phyloP scores from a whole-genome alignment of 345 rosid genomes.

The Cardamine occulta region DNA sequence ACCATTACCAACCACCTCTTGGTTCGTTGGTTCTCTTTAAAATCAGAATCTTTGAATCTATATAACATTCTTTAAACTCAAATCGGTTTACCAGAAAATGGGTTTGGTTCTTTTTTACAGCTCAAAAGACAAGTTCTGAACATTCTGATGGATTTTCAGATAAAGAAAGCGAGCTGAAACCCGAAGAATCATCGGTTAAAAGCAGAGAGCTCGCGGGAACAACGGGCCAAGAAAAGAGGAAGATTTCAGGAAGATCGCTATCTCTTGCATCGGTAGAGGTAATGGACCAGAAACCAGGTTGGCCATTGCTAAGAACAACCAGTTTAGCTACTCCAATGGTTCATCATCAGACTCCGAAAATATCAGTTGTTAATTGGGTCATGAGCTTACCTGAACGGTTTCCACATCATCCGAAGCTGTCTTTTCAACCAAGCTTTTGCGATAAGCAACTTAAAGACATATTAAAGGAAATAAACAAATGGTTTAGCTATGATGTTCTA shows the following conservation, averaged over 20 bases:
- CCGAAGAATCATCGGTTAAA: constrained; percentile 40
- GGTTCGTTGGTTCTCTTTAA: constrained; percentile 52
- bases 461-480: constrained; percentile 47
- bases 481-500: constrained; percentile 67
- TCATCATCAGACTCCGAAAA: constrained; percentile 44
- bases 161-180: constrained; percentile 48
- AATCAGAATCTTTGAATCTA: neutral
- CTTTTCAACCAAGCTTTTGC: constrained; percentile 27
- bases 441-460: constrained; percentile 47
- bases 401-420: constrained; percentile 39
- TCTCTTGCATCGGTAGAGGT: constrained; percentile 54
- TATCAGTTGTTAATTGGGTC: constrained; percentile 86
- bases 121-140: constrained; percentile 49
- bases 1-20: constrained; percentile 53
- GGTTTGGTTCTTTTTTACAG: constrained; percentile 48
- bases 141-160: constrained; percentile 29
- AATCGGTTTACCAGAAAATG: constrained; percentile 17
- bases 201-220: constrained; percentile 35
- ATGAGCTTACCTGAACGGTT: constrained; percentile 82
- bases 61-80: constrained; percentile 13
- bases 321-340: constrained; percentile 48
- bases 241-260: constrained; percentile 44
- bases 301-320: constrained; percentile 74
- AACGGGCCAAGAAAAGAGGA: constrained; percentile 33
- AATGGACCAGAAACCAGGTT: constrained; percentile 69